These are phyloP conservation scores for Auricularia heimuer DNA, from an alignment of 768 basidiomycete species.

Conservation along the genomic window DNA sequence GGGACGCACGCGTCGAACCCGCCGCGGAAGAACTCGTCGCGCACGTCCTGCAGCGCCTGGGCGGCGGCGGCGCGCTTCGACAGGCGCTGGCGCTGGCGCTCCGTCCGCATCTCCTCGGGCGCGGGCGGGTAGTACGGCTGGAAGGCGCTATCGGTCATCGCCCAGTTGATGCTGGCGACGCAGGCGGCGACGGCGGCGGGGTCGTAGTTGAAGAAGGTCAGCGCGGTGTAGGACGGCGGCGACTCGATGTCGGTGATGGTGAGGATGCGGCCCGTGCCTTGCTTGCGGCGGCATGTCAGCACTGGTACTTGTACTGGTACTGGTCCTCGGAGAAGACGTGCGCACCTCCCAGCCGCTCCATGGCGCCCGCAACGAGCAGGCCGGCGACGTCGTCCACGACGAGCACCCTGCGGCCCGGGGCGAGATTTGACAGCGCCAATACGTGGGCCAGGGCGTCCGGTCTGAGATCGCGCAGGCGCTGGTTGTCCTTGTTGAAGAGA, in stretches of 20 bases:
- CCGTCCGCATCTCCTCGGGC: conserved; percentile 52
- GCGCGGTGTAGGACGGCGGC: conserved; percentile 81
- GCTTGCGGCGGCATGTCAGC: background rate
- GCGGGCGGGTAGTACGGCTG: conserved; percentile 53
- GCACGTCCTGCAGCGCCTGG: conserved; percentile 47
- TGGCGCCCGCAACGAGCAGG: conserved; percentile 68
- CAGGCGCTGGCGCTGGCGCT: conserved; percentile 58
- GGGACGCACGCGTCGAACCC: conserved; percentile 75
- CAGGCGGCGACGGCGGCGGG: conserved; percentile 40
- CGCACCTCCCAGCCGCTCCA: conserved; percentile 81
- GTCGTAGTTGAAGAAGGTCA: conserved; percentile 80
- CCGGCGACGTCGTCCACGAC: conserved; percentile 91
- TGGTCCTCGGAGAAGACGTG: background rate
- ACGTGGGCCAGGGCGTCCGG: conserved; percentile 85
- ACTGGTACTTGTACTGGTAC: too few relatives aligned
- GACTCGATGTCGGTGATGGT: conserved; percentile 85
- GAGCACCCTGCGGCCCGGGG: conserved; percentile 79
- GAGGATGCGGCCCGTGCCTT: conserved; percentile 73
- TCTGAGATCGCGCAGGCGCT: conserved; percentile 64
- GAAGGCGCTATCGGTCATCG: conserved; percentile 71
- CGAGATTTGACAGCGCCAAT: conserved; percentile 69
- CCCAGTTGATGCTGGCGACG: conserved; percentile 79
- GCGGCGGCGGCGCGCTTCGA: conserved; percentile 70
- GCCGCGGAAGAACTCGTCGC: conserved; percentile 76
- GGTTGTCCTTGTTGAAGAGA: conserved; percentile 57